Evolutionary conservation across 1,284 basidiomycete species (phyloP).

Genomic region (Fomitopsis palustris): DNA sequence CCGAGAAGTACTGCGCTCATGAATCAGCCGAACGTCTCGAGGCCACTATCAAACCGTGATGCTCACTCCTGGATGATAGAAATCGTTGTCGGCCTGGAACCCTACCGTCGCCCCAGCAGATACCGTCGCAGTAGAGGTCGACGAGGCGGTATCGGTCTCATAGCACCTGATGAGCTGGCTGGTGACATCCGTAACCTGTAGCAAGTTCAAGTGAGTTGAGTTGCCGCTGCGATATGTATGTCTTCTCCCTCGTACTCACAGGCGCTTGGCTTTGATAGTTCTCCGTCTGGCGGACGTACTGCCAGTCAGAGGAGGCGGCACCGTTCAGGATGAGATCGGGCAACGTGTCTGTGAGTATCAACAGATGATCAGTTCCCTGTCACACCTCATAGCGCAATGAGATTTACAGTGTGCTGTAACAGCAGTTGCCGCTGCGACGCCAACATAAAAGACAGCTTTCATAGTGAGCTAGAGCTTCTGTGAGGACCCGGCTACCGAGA

Average conservation of each 20-base stretch:
- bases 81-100: constrained; percentile 20
- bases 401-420: constrained; percentile 1
- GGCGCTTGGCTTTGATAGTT: constrained; percentile 41
- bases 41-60: constrained; percentile 13
- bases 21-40: too few species aligned
- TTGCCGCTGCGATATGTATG: too few species aligned
- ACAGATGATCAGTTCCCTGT: background rate
- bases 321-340: constrained; percentile 23
- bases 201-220: background rate
- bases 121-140: constrained; percentile 37
- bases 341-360: constrained; percentile 19
- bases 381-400: too few species aligned
- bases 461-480: background rate
- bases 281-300: constrained; percentile 41
- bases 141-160: constrained; percentile 33
- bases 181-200: constrained; percentile 39
- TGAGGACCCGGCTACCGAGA: background rate
- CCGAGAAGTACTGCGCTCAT: constrained; percentile 36
- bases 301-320: constrained; percentile 26
- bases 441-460: constrained; percentile 1
- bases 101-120: constrained; percentile 27
- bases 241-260: constrained; percentile 24
- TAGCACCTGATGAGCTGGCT: constrained; percentile 46
- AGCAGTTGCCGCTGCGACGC: background rate
- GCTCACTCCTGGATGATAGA: constrained; percentile 34